A percentile compares a stretch with the other conserved stretches of the same genome.
Evolutionary conservation across 208 protist genomes (phyloP).

Genomic region (Leishmania tarentolae): DNA sequence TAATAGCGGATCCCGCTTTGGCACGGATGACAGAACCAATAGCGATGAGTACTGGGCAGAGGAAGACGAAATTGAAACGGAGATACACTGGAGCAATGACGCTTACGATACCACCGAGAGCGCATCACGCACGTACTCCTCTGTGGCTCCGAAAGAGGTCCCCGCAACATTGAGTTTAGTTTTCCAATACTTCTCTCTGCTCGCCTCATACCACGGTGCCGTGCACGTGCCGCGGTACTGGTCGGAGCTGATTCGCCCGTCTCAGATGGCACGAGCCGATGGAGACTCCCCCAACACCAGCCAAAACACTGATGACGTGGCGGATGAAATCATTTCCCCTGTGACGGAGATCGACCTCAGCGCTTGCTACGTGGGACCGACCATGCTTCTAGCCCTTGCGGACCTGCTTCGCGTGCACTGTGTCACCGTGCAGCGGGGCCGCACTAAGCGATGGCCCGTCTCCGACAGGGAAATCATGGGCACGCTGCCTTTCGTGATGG

Average conservation of each 20-base stretch:
- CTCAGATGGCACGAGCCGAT: background rate
- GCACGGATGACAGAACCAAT: background rate
- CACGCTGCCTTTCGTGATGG: slow-evolving; percentile 12
- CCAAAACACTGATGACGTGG: background rate
- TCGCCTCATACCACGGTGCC: slow-evolving; percentile 27
- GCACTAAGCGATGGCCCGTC: background rate
- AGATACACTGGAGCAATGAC: background rate
- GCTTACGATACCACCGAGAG: background rate
- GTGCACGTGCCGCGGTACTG: slow-evolving; percentile 17
- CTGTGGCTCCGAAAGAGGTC: background rate
- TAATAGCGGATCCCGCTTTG: background rate
- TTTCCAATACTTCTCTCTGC: slow-evolving; percentile 25
- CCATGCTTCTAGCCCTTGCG: slow-evolving; percentile 33
- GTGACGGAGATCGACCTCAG: slow-evolving; percentile 31
- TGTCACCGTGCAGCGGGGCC: background rate
- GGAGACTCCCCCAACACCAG: background rate
- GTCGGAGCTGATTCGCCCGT: slow-evolving; percentile 7
- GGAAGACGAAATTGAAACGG: background rate
- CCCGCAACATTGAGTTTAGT: background rate
- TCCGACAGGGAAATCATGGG: background rate
- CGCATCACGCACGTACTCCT: background rate
- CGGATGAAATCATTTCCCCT: background rate
- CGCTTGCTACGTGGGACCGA: slow-evolving; percentile 31
- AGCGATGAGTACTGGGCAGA: background rate
- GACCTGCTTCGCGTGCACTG: slow-evolving; percentile 40